Base-by-base conservation (phyloP, 2,329 filamentous ascomycete species). In the Atkinsonella texensis region DNA sequence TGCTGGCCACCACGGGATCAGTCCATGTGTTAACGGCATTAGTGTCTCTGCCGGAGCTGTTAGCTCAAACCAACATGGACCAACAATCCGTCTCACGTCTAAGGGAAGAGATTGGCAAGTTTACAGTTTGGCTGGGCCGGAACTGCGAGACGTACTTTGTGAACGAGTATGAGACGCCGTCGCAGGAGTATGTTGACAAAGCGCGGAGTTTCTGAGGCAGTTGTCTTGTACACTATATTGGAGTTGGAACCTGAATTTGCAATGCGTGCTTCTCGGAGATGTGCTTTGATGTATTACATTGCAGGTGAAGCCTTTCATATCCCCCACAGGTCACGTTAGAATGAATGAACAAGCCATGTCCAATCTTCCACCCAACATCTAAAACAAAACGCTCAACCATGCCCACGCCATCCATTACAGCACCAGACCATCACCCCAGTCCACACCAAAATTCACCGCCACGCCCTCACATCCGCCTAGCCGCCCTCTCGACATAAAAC, bases 51-150 rank as follows among this genome's bases (percentile, higher is more conserved):
- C 91, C 93, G 0, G 93, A 98, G 64, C 81, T 97, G 41, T 83
- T 97, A 55, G 90, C 90, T 4, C 93, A 98, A 66, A 98, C 93
- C 49, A 97, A 97, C 70, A 95, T 98, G 89, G 93, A 97, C 63
- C 77, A 85, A 50, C 89, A 95, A 65, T 90, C 89, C 2, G 88
- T 95, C 42, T 86, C 84, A 55, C 85, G 89, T 46, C 80, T 97
- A 28, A 84, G 89, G 12, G 89, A 96, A 61, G 93, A 98, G 66
- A 77, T 98, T 15, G 78, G 81, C 58, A 91, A 89, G 68, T 84
- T 98, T 68, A 88, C 85, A 11, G 76, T 81, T 50, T 98, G 90
- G 89, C 75, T 98, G 51, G 80, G 84, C 53, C 86, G 84, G 59
- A 82, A 91, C 61, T 81, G 84, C 13, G 75, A 80, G 52, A 79